Conservation (phyloP, 108 stramenopile genomes). For the Fragilariopsis cylindrus region DNA sequence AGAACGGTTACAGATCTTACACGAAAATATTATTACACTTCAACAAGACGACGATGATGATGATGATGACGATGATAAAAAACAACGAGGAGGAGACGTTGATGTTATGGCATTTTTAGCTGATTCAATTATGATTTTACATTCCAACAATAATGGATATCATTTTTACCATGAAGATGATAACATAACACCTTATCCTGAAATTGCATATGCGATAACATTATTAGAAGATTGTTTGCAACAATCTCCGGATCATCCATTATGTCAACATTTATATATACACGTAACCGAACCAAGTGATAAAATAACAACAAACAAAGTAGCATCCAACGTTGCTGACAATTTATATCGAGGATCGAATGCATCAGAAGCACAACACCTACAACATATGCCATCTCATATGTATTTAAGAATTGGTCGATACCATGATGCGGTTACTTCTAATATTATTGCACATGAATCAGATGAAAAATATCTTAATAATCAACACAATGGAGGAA, state of each 20-base stretch:
- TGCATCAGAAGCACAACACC: conserved; percentile 11
- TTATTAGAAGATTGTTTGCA: conserved; percentile 6
- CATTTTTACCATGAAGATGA: neutral
- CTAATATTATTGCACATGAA: neutral
- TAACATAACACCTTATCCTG: neutral
- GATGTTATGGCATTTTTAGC: conserved; percentile 5
- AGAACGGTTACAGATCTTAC: neutral
- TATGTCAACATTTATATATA: conserved; percentile 9
- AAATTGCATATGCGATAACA: neutral
- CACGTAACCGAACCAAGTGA: conserved; percentile 8
- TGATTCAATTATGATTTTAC: conserved; percentile 7
- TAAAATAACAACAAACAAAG: neutral
- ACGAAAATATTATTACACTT: neutral
- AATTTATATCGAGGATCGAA: neutral
- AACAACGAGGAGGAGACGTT: neutral
- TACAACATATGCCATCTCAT: conserved; percentile 15
- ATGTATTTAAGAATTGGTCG: neutral
- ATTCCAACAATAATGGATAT: conserved; percentile 1
- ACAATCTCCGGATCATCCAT: neutral
- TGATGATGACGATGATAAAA: too few relatives aligned
- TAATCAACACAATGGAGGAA: too few relatives aligned
- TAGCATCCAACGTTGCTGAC: neutral
- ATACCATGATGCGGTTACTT: conserved; percentile 9
- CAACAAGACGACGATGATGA: neutral
- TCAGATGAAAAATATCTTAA: neutral